Percentiles rank a stretch among this genome's conserved stretches.
Evolutionary conservation across 1,284 basidiomycete genomes (phyloP).

Genomic region (Trichosporon sp.): DNA sequence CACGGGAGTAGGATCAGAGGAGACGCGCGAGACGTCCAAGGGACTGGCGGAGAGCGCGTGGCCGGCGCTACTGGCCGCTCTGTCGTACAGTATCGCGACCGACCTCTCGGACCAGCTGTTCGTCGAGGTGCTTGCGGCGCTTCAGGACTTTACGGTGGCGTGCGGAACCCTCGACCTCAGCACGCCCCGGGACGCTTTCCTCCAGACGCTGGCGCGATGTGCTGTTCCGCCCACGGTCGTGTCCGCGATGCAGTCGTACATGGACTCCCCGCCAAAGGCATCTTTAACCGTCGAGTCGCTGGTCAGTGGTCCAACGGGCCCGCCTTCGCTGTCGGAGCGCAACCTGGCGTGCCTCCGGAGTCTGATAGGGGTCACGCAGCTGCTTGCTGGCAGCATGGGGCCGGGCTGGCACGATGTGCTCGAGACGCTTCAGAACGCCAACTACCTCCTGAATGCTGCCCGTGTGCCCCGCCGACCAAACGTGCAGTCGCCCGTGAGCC

Average conservation of each 20-base stretch:
- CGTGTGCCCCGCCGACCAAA: conserved; percentile 17
- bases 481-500: conserved; percentile 15
- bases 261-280: conserved; percentile 56
- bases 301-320: conserved; percentile 49
- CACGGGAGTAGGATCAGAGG: conserved; percentile 60
- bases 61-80: conserved; percentile 83
- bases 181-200: conserved; percentile 90
- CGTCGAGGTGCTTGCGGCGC: conserved; percentile 71
- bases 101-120: conserved; percentile 73
- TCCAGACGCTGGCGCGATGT: conserved; percentile 81
- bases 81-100: conserved; percentile 85
- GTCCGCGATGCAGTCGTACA: conserved; percentile 73
- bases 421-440: conserved; percentile 87
- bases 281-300: conserved; percentile 68
- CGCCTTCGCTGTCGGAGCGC: conserved; percentile 78
- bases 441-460: conserved; percentile 72
- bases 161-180: conserved; percentile 82
- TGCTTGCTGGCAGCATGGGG: conserved; percentile 80
- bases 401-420: conserved; percentile 89
- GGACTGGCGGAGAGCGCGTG: conserved; percentile 83
- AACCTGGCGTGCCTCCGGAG: conserved; percentile 90
- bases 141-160: conserved; percentile 82
- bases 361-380: conserved; percentile 74
- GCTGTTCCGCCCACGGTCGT: conserved; percentile 86
- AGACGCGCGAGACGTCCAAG: conserved; percentile 60